phyloP scores from a whole-genome alignment of 176 grass and related monocot genomes.

The Hyparrhenia diplandra region DNA sequence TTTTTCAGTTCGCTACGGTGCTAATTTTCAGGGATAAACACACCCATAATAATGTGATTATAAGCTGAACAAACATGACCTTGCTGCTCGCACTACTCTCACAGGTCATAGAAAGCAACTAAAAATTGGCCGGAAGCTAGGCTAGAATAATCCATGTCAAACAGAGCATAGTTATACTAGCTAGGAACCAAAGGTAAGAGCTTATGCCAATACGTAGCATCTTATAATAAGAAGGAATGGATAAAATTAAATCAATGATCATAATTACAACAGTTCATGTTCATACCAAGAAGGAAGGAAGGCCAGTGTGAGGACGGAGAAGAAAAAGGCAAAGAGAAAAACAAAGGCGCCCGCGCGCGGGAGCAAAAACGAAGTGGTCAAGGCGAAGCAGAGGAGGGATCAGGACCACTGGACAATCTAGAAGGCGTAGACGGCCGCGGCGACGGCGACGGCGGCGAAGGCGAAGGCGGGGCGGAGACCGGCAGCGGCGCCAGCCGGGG shows the following conservation, averaged over 20 bases:
- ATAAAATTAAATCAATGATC: constrained; percentile 49
- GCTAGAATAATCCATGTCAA: too few species aligned
- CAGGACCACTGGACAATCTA: constrained; percentile 1
- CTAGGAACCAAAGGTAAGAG: too few species aligned
- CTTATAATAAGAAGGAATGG: neutral
- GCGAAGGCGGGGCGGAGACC: constrained; percentile 49
- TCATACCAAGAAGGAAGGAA: neutral
- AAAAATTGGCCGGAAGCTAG: too few species aligned
- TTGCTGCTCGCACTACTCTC: too few species aligned
- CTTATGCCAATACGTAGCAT: too few species aligned
- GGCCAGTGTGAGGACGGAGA: neutral
- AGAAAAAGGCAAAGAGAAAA: neutral
- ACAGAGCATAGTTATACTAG: too few species aligned
- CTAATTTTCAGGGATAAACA: too few species aligned
- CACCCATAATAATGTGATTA: too few species aligned
- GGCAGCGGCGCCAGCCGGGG: neutral
- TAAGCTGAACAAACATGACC: too few species aligned
- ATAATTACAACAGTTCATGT: constrained; percentile 48
- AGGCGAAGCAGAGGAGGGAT: constrained; percentile 5
- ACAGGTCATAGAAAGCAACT: too few species aligned
- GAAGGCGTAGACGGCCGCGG: constrained; percentile 41
- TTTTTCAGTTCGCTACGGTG: too few species aligned
- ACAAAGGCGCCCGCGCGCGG: too few species aligned
- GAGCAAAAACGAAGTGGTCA: constrained; percentile 11
- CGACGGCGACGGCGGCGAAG: constrained; percentile 25